A percentile compares a stretch with the other conserved stretches of the same genome.
Conservation (phyloP, 1,284 basidiomycete genomes). For the Mycosarcoma mackinlayi region DNA sequence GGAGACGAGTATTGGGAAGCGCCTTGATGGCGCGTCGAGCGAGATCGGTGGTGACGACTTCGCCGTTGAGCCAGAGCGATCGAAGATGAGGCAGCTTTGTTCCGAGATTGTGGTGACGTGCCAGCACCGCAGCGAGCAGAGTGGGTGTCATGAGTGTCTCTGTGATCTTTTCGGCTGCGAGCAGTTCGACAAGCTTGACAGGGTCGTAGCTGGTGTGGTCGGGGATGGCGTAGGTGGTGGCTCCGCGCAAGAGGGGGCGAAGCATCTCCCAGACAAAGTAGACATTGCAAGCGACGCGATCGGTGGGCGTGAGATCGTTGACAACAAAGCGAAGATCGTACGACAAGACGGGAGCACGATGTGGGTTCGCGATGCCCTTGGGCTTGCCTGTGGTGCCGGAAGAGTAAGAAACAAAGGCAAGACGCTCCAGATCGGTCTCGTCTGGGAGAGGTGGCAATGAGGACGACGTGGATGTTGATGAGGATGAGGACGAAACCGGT, state of each 20-base stretch:
- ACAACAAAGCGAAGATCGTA: constrained; percentile 64
- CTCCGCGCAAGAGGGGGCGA: constrained; percentile 63
- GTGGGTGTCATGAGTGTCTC: constrained; percentile 68
- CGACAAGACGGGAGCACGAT: constrained; percentile 62
- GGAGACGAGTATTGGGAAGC: constrained; percentile 59
- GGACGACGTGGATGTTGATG: constrained; percentile 3
- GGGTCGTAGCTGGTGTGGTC: constrained; percentile 66
- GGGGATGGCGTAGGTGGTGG: constrained; percentile 64
- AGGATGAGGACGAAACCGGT: background rate
- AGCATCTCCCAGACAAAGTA: constrained; percentile 68
- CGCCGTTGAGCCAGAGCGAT: constrained; percentile 67
- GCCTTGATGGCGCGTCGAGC: constrained; percentile 59
- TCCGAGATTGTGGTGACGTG: constrained; percentile 53
- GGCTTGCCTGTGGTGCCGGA: constrained; percentile 67
- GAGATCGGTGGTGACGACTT: constrained; percentile 66
- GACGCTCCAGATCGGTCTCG: constrained; percentile 60
- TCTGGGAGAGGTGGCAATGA: constrained; percentile 36
- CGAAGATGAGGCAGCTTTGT: constrained; percentile 56
- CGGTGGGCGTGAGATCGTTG: constrained; percentile 56
- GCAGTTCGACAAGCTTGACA: constrained; percentile 57
- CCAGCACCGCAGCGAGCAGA: constrained; percentile 62
- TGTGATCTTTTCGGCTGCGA: constrained; percentile 58
- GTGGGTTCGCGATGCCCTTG: constrained; percentile 67
- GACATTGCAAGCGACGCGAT: constrained; percentile 67
- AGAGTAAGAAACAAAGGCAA: constrained; percentile 67